Percentiles rank a stretch among this genome's conserved stretches.
Conservation (phyloP, 2,329 filamentous ascomycete genomes). For the Diplocarpon mali region DNA sequence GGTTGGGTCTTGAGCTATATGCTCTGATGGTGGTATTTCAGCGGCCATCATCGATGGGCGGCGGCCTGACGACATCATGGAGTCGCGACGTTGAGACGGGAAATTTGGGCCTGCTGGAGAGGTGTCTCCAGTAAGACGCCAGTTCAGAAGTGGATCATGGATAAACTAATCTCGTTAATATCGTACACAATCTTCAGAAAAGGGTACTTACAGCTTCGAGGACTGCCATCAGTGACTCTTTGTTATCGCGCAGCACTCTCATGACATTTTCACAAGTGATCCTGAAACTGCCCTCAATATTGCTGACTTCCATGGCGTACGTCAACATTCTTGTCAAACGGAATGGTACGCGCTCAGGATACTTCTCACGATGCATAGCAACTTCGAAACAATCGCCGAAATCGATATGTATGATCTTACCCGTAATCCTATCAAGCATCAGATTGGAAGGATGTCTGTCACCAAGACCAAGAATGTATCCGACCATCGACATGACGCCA, state of each 20-base stretch:
- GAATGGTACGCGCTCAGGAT: slow-evolving; percentile 95
- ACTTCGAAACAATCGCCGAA: slow-evolving; percentile 99
- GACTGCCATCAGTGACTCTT: slow-evolving; percentile 97
- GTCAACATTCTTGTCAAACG: slow-evolving; percentile 96
- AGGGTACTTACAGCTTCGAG: slow-evolving; percentile 73
- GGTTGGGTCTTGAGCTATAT: slow-evolving; percentile 35
- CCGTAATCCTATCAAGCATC: slow-evolving; percentile 91
- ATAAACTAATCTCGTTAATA: slow-evolving; percentile 59
- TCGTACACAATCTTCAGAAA: not conserved
- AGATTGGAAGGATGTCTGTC: slow-evolving; percentile 96
- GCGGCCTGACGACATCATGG: slow-evolving; percentile 39
- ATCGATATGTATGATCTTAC: slow-evolving; percentile 97
- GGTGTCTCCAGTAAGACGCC: slow-evolving; percentile 63
- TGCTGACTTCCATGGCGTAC: slow-evolving; percentile 99
- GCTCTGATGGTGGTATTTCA: slow-evolving; percentile 47
- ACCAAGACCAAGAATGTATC: slow-evolving; percentile 92
- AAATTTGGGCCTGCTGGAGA: slow-evolving; percentile 58
- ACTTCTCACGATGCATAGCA: slow-evolving; percentile 98
- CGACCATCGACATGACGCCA: slow-evolving; percentile 99
- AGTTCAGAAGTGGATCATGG: slow-evolving; percentile 96
- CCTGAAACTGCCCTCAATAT: slow-evolving; percentile 96
- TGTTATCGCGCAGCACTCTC: slow-evolving; percentile 91
- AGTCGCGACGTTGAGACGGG: slow-evolving; percentile 46
- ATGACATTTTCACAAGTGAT: slow-evolving; percentile 98
- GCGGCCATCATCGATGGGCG: slow-evolving; percentile 60